Conservation (phyloP, 768 basidiomycete genomes). For the Pisolithus marmoratus region DNA sequence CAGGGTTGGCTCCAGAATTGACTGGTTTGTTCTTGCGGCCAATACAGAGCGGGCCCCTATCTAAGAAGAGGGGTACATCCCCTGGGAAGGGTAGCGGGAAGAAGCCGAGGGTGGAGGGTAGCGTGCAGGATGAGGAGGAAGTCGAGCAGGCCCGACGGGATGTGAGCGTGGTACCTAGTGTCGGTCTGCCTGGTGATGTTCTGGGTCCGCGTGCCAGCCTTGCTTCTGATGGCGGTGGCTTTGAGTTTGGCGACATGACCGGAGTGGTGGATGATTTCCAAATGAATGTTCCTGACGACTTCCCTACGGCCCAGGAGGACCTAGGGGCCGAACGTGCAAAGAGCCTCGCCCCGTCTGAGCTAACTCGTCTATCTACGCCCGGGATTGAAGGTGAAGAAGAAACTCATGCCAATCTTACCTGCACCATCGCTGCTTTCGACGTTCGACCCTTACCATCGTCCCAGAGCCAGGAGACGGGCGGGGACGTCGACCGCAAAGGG, state of each 20-base stretch:
- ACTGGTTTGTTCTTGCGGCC: constrained; percentile 82
- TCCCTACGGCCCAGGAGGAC: constrained; percentile 28
- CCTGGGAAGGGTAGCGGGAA: constrained; percentile 52
- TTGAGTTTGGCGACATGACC: constrained; percentile 59
- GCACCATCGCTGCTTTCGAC: constrained; percentile 82
- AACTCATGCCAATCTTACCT: constrained; percentile 61
- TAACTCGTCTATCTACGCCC: constrained; percentile 64
- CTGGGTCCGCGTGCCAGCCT: constrained; percentile 50
- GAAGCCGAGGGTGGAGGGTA: constrained; percentile 53
- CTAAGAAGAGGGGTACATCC: constrained; percentile 56
- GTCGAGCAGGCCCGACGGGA: constrained; percentile 71
- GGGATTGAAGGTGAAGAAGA: constrained; percentile 57
- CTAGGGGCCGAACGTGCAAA: constrained; percentile 35
- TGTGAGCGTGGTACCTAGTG: constrained; percentile 56
- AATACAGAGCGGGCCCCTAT: constrained; percentile 36
- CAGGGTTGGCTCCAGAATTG: constrained; percentile 77
- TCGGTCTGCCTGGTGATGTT: constrained; percentile 50
- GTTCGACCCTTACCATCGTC: constrained; percentile 49
- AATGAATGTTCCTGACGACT: constrained; percentile 55
- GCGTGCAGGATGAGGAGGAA: constrained; percentile 45
- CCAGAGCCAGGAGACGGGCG: constrained; percentile 40
- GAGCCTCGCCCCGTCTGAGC: constrained; percentile 50
- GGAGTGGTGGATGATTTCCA: constrained; percentile 62
- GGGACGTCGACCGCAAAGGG: constrained; percentile 56
- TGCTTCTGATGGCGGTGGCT: constrained; percentile 47